Base-by-base conservation (phyloP, 164 flowering plant species). In the Macadamia integrifolia region DNA sequence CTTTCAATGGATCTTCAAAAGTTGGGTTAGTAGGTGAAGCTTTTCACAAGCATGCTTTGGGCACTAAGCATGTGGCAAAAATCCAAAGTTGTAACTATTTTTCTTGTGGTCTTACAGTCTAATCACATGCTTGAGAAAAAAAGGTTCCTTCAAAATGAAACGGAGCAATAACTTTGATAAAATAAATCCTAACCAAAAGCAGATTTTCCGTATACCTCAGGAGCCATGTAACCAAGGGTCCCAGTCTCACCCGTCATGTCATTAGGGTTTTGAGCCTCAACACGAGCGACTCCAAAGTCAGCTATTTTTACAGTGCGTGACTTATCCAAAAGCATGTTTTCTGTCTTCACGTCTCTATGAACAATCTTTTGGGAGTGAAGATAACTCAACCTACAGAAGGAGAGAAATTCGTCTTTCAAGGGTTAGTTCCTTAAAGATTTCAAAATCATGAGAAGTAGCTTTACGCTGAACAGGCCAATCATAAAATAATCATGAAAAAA, bases 221-320 rank as follows among this genome's bases (percentile, higher is more conserved):
- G 97, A 18, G 97, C 97, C 97, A 91, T 91, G 81, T 91, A 91
- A 6, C 95, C 95, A 65, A 91, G 95, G 17, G 97, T 91, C 9
- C 97, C 97, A 31, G 97, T 89, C 72, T 85, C 89, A 23, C 92
- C 95, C 10, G 97, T 91, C 97, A 91, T 91, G 72, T 91, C 97
- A 64, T 71, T 80, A 6, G 97, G 93, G 64, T 91, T 89, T 66
- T 83, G 85, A 75, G 97, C 95, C 78, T 91, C 97, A 69, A 91
- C 92, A 58, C 97, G 88, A 72, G 97, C 97, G 78, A 91, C 97
- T 15, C 97, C 97, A 80, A 91, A 91, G 69, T 89, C 97, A 61
- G 93, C 95, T 67, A 91, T 91, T 69, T 89, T 91, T 17, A 91
- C 68, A 40, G 69, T 88, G 69, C 86, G 71, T 10, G 68, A 62